Evolutionary conservation across 2,329 filamentous ascomycete species (phyloP).

Genomic region (Pseudogymnoascus sp.): DNA sequence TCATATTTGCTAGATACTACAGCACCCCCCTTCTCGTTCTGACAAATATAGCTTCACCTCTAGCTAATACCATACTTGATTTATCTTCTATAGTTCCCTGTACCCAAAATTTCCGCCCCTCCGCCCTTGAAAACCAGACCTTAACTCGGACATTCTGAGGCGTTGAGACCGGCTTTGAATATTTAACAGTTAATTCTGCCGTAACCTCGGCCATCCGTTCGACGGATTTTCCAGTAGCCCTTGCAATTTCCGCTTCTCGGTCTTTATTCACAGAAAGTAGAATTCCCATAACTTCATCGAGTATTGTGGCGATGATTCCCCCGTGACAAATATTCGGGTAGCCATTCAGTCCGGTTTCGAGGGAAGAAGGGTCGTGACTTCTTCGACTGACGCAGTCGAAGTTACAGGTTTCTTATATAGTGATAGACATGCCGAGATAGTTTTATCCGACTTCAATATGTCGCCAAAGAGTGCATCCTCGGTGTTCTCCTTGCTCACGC

Average conservation of each 20-base stretch:
- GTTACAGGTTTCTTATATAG: not conserved
- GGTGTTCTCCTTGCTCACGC: conserved; percentile 10
- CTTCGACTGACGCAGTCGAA: not conserved
- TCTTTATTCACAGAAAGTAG: conserved; percentile 10
- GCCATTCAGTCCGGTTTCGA: conserved; percentile 10
- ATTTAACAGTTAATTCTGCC: conserved; percentile 12
- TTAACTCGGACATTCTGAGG: conserved; percentile 11
- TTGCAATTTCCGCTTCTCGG: not conserved
- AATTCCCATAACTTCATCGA: conserved; percentile 12
- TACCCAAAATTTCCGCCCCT: conserved; percentile 10
- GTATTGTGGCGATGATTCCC: conserved; percentile 7
- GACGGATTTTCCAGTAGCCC: not conserved
- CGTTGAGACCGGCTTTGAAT: conserved; percentile 10
- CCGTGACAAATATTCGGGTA: conserved; percentile 9
- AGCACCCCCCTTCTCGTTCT: not conserved
- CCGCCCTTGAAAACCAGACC: conserved; percentile 1
- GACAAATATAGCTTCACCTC: not conserved
- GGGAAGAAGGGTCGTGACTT: conserved; percentile 9
- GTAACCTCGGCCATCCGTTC: conserved; percentile 1
- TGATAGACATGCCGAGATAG: conserved; percentile 9
- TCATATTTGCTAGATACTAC: not conserved
- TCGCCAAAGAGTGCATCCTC: conserved; percentile 11
- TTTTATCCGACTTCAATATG: conserved; percentile 8
- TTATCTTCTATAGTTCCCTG: conserved; percentile 8
- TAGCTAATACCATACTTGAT: not conserved